phyloP scores from a whole-genome alignment of 148 eudicot species.

The Vaccinium corymbosum region DNA sequence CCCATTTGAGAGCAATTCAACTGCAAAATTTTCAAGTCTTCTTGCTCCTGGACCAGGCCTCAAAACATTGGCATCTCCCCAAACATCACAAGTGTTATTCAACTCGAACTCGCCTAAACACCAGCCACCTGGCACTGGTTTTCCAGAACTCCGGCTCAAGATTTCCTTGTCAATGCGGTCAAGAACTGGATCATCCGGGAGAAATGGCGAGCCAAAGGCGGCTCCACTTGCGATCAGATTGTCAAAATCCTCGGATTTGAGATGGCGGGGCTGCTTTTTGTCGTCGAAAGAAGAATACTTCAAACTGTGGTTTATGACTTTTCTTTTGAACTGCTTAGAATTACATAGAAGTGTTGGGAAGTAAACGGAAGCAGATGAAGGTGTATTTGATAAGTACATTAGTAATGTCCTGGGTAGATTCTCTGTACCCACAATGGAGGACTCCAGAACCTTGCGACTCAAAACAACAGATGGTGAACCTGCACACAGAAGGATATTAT shows the following conservation, averaged over 20 bases:
- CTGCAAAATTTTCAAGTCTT: slow-evolving; percentile 53
- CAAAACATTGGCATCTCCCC: slow-evolving; percentile 87
- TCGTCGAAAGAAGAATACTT: slow-evolving; percentile 46
- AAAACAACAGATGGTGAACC: slow-evolving; percentile 64
- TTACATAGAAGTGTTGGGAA: slow-evolving; percentile 86
- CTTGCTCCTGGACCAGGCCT: slow-evolving; percentile 81
- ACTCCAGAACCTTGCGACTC: slow-evolving; percentile 71
- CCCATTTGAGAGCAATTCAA: slow-evolving; percentile 49
- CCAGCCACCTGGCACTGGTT: slow-evolving; percentile 90
- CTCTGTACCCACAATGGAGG: slow-evolving; percentile 63
- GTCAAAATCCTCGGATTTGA: slow-evolving; percentile 47
- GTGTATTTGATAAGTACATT: slow-evolving; percentile 83
- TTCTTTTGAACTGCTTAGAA: slow-evolving; percentile 57
- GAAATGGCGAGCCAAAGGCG: slow-evolving; percentile 70
- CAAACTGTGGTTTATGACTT: slow-evolving; percentile 62
- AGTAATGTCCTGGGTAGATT: slow-evolving; percentile 81
- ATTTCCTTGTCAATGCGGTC: slow-evolving; percentile 69
- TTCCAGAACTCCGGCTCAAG: slow-evolving; percentile 48
- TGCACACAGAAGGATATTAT: slow-evolving; percentile 28
- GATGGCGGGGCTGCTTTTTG: slow-evolving; percentile 37
- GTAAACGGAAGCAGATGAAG: slow-evolving; percentile 56
- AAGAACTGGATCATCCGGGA: slow-evolving; percentile 56
- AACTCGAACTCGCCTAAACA: slow-evolving; percentile 60
- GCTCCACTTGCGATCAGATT: slow-evolving; percentile 58
- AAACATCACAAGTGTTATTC: slow-evolving; percentile 46